Evolutionary conservation across 495 filamentous ascomycete species (phyloP), one percentile per base, ranked within the genome.

Genomic region (Articulospora tetracladia): DNA sequence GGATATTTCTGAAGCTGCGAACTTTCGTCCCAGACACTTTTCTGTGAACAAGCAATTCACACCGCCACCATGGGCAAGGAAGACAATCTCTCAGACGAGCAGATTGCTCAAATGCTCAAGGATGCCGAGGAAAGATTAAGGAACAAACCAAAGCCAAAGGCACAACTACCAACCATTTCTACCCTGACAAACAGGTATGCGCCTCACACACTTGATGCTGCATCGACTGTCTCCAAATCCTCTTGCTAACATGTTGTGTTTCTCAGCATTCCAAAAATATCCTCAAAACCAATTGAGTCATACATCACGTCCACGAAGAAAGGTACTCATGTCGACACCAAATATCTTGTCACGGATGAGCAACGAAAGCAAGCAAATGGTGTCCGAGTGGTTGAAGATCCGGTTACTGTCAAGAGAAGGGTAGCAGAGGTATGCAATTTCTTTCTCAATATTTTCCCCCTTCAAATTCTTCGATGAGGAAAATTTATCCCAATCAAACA

Each of bases 121-220:
- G 78, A 87, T 71, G 88, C 88, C 32, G 84, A 88, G 65, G 66
- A 72, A 57, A 77, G 86, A 50, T 72, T 91, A 60, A 79, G 48
- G 55, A 61, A 41, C 34, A 60, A 66, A 36, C 26, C 11, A 3
- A 55, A 30, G 19, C 47, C 50, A 32, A 19, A 49, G 19, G 23
- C 27, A 17, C 32, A 58, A 22, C 22, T 34, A 41, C 13, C 41
- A 1, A 39, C 53, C 1, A 20, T 62, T 23, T 23, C 47, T 11
- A 17, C 46, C 27, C 24, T 58, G 0, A 44, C 57, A 41, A 63
- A 55, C 23, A 63, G 55, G 61, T 63, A 58, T 48, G 20, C 34
- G 26, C 57, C 24, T 32, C 28, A n/a, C 52, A 12, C 15, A 25
- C 20, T 4, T 24, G n/a, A 44, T 11, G 17, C 39, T 44, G 11